Evolutionary conservation across 331 rosid genomes (phyloP).

Genomic region (Erythrophleum ivorense): DNA sequence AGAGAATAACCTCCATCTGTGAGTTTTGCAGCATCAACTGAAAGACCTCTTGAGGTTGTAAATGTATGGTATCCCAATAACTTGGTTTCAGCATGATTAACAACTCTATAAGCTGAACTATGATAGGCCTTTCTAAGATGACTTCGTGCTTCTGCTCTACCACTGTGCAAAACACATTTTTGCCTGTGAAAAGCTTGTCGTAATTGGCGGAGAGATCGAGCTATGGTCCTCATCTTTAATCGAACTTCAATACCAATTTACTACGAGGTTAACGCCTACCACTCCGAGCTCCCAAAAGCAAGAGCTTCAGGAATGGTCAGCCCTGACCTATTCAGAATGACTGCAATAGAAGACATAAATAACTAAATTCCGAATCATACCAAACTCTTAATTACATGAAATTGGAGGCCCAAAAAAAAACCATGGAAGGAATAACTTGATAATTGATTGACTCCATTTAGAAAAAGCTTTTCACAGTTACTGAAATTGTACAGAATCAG

Average conservation of each 20-base stretch:
- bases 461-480: neutral
- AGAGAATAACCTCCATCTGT: conserved; percentile 62
- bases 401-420: neutral
- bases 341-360: conserved; percentile 46
- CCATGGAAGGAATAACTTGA: neutral
- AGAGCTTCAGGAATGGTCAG: conserved; percentile 33
- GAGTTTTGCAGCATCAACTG: conserved; percentile 55
- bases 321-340: conserved; percentile 6
- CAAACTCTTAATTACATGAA: neutral
- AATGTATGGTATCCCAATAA: conserved; percentile 34
- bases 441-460: neutral
- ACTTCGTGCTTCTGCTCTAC: conserved; percentile 41
- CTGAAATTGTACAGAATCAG: neutral
- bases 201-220: conserved; percentile 58
- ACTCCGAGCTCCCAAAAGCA: conserved; percentile 34
- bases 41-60: conserved; percentile 57
- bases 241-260: neutral
- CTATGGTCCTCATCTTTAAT: conserved; percentile 65
- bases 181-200: conserved; percentile 48
- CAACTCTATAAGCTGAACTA: conserved; percentile 44
- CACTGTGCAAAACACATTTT: conserved; percentile 40
- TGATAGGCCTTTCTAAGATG: conserved; percentile 41
- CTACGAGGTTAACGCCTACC: conserved; percentile 1
- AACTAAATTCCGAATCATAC: neutral
- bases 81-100: conserved; percentile 44